Evolutionary conservation across 2,329 filamentous ascomycete species (phyloP).

Genomic region (Calonectria pseudoturangicola): DNA sequence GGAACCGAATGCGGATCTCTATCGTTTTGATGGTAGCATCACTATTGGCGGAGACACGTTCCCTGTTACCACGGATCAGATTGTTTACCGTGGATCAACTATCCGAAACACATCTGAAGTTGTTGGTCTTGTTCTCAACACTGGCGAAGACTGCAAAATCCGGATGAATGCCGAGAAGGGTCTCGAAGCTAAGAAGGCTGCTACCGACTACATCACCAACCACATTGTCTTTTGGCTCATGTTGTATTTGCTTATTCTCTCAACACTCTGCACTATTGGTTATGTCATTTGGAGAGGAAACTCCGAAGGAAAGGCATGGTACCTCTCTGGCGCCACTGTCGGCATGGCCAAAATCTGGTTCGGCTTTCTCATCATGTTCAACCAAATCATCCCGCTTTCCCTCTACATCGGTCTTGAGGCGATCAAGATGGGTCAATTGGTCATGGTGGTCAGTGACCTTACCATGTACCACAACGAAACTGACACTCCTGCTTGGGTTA

Average conservation of each 20-base stretch:
- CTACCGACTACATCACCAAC: slow-evolving; percentile 85
- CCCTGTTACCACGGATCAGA: slow-evolving; percentile 86
- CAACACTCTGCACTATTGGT: slow-evolving; percentile 86
- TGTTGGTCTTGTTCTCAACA: slow-evolving; percentile 89
- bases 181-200: slow-evolving; percentile 87
- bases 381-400: slow-evolving; percentile 95
- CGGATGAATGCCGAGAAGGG: slow-evolving; percentile 95
- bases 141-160: slow-evolving; percentile 92
- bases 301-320: slow-evolving; percentile 84
- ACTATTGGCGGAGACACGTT: slow-evolving; percentile 73
- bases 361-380: slow-evolving; percentile 96
- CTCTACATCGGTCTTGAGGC: slow-evolving; percentile 94
- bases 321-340: slow-evolving; percentile 81
- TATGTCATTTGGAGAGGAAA: slow-evolving; percentile 85
- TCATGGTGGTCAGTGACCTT: slow-evolving; percentile 86
- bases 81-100: slow-evolving; percentile 90
- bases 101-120: slow-evolving; percentile 86
- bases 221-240: slow-evolving; percentile 88
- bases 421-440: slow-evolving; percentile 86
- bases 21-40: slow-evolving; percentile 84
- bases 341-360: slow-evolving; percentile 87
- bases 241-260: slow-evolving; percentile 85
- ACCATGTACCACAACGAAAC: slow-evolving; percentile 93
- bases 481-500: slow-evolving; percentile 90
- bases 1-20: slow-evolving; percentile 85